A percentile compares a stretch with the other conserved stretches of the same genome.
Evolutionary conservation across 2,329 filamentous ascomycete genomes (phyloP).

Genomic region (Penicillium sp.): DNA sequence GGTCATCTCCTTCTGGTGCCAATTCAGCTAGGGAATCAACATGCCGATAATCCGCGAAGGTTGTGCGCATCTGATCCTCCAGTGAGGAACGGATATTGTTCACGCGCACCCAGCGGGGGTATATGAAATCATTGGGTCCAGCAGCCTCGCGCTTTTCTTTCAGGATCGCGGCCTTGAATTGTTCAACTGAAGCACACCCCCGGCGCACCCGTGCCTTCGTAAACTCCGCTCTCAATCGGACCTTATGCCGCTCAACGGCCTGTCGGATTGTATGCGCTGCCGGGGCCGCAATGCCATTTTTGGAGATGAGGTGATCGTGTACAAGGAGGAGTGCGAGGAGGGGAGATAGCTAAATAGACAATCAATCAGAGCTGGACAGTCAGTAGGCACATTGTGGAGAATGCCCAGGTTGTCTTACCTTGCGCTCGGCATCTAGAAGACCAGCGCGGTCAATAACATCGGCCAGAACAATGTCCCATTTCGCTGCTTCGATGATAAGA

Average conservation of each 20-base stretch:
- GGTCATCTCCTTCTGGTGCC: constrained; percentile 38
- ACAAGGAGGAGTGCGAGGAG: constrained; percentile 76
- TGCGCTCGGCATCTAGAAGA: constrained; percentile 76
- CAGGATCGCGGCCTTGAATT: constrained; percentile 51
- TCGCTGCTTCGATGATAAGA: constrained; percentile 79
- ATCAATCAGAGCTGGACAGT: constrained; percentile 37
- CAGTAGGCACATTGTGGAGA: constrained; percentile 26
- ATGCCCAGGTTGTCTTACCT: constrained; percentile 56
- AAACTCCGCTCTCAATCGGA: constrained; percentile 77
- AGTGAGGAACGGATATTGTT: constrained; percentile 76
- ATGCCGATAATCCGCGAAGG: constrained; percentile 66
- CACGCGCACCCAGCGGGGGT: constrained; percentile 90
- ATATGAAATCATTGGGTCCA: constrained; percentile 38
- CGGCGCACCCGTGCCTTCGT: constrained; percentile 74
- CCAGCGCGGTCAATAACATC: constrained; percentile 84
- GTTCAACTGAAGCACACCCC: constrained; percentile 67
- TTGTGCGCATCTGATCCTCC: constrained; percentile 70
- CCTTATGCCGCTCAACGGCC: constrained; percentile 77
- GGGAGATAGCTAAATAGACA: constrained; percentile 67
- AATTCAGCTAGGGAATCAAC: constrained; percentile 61
- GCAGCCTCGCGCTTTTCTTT: constrained; percentile 48
- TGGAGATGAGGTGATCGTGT: constrained; percentile 82
- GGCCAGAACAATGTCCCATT: constrained; percentile 84
- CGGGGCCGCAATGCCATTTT: constrained; percentile 79
- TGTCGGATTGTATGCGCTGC: constrained; percentile 74